phyloP scores from a whole-genome alignment of 768 basidiomycete genomes.

The Tremella yokohamensis region DNA sequence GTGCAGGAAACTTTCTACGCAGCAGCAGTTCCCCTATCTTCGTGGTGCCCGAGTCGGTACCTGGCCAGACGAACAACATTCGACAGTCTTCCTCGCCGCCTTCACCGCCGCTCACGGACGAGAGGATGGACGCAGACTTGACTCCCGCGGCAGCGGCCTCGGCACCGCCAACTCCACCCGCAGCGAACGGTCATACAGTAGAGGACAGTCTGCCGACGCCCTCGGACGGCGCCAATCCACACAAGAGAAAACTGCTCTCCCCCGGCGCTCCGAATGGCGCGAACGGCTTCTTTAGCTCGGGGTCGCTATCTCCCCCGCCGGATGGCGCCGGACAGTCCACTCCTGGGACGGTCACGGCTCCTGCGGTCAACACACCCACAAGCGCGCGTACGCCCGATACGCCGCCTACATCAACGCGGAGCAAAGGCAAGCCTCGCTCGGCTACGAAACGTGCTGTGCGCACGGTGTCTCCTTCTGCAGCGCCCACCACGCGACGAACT shows the following conservation, averaged over 20 bases:
- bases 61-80: background rate
- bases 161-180: background rate
- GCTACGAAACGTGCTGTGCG: no score
- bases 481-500: background rate
- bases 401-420: no score
- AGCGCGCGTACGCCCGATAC: no score
- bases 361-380: no score
- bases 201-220: background rate
- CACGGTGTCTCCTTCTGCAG: no score
- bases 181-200: background rate
- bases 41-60: background rate
- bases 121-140: background rate
- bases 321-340: background rate
- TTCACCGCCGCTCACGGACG: slow-evolving; percentile 20
- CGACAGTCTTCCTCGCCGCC: slow-evolving; percentile 11
- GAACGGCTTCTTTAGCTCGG: slow-evolving; percentile 26
- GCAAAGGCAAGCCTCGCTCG: no score
- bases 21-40: background rate
- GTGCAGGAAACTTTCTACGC: slow-evolving; percentile 1
- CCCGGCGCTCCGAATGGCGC: background rate
- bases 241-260: no score
- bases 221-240: background rate
- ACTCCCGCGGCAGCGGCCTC: background rate
- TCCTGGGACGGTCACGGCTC: no score
- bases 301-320: slow-evolving; percentile 32